These are phyloP conservation scores for Ustilago sp. DNA, from an alignment of 1,284 basidiomycete genomes.

Conservation along the genomic window DNA sequence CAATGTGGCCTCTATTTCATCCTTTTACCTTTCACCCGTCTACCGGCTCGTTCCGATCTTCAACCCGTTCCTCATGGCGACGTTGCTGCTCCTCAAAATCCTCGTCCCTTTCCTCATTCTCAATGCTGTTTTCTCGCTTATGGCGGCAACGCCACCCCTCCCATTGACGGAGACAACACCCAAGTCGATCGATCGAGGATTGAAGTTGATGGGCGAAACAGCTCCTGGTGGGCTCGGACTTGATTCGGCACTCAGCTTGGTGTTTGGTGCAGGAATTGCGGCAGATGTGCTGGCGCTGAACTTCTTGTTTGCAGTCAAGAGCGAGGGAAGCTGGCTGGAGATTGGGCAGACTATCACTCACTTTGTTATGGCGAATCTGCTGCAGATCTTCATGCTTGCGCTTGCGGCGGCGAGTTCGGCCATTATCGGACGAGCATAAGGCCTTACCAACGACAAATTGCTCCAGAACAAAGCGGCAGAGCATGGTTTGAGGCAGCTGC, in stretches of 20 bases:
- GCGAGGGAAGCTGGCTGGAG: constrained; percentile 88
- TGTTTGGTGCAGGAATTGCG: constrained; percentile 59
- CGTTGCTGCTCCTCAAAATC: constrained; percentile 75
- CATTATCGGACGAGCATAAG: constrained; percentile 25
- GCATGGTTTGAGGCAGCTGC: not conserved
- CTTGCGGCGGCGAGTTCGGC: constrained; percentile 41
- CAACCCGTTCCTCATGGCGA: constrained; percentile 84
- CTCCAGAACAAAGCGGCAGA: not conserved
- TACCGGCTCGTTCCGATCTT: constrained; percentile 89
- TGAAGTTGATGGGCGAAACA: constrained; percentile 46
- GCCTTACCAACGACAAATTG: not conserved
- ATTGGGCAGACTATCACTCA: constrained; percentile 89
- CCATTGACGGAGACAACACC: constrained; percentile 2
- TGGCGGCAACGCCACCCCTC: constrained; percentile 21
- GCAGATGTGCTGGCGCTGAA: constrained; percentile 74
- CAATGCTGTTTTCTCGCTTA: constrained; percentile 74
- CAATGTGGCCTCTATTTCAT: constrained; percentile 89
- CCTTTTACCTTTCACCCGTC: constrained; percentile 87
- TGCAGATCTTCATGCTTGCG: constrained; percentile 77
- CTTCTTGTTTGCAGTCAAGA: constrained; percentile 86
- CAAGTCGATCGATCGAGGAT: constrained; percentile 31
- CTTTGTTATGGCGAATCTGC: constrained; percentile 84
- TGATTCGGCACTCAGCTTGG: constrained; percentile 36
- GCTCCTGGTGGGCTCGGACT: constrained; percentile 58
- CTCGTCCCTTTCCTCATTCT: constrained; percentile 74